A percentile compares a stretch with the other conserved stretches of the same genome.
Conservation (phyloP, 768 basidiomycete species). For the Mrakia blollopis region DNA sequence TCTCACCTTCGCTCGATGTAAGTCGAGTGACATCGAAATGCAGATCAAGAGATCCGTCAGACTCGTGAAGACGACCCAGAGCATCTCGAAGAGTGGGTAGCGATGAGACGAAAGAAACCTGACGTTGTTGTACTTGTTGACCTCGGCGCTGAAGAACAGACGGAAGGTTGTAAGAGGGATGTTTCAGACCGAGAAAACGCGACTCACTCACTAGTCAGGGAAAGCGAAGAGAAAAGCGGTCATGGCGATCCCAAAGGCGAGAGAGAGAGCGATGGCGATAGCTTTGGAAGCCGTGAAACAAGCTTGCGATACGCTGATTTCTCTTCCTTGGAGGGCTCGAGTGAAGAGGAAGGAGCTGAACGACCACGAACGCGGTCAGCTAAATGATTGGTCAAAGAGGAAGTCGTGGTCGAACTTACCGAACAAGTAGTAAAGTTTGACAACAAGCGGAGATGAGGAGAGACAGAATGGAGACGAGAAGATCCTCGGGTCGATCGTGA, state of each 20-base stretch:
- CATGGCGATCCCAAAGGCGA: background rate
- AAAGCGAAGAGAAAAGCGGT: background rate
- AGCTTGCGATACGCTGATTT: background rate
- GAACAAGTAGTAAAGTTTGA: background rate
- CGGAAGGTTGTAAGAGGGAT: too few species aligned
- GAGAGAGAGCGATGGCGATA: background rate
- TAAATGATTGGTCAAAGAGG: background rate
- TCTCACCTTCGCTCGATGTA: background rate
- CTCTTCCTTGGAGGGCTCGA: background rate
- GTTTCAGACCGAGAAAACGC: background rate
- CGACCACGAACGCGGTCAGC: too few species aligned
- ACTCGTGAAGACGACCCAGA: background rate
- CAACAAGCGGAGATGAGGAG: background rate
- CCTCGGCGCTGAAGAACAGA: background rate
- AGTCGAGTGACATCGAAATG: background rate
- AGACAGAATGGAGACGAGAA: background rate
- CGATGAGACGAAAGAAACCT: background rate
- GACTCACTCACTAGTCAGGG: background rate
- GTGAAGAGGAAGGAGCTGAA: background rate
- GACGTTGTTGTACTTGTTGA: slow-evolving; percentile 9
- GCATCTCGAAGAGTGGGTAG: slow-evolving; percentile 10
- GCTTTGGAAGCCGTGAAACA: background rate
- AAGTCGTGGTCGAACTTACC: background rate
- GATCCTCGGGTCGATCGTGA: background rate
- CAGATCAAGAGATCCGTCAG: background rate